Conservation (phyloP, 2,329 filamentous ascomycete genomes). For the Penicillium sp. region DNA sequence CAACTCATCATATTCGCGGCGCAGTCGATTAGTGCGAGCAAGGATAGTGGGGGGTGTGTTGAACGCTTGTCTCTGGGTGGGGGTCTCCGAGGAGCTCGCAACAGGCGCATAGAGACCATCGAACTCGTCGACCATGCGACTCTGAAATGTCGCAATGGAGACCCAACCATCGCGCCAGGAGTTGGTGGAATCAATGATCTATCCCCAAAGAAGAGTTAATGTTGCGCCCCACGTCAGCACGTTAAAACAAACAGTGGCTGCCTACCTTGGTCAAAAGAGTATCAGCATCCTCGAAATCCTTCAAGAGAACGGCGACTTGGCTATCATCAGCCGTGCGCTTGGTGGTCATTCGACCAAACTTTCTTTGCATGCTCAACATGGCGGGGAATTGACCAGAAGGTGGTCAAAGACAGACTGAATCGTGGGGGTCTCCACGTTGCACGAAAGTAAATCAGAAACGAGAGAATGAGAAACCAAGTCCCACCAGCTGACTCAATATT, state of each 20-base stretch:
- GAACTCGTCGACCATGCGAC: constrained; percentile 65
- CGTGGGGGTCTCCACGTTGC: too few species aligned
- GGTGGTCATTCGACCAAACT: constrained; percentile 67
- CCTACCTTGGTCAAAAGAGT: constrained; percentile 69
- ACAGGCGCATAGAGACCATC: constrained; percentile 76
- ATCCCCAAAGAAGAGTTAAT: neutral
- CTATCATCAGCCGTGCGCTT: constrained; percentile 72
- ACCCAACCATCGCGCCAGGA: constrained; percentile 79
- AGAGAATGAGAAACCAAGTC: neutral
- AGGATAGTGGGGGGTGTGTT: constrained; percentile 64
- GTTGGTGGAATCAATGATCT: constrained; percentile 75
- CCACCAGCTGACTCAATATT: neutral
- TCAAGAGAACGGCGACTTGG: constrained; percentile 70
- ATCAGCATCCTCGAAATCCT: constrained; percentile 79
- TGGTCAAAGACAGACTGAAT: neutral
- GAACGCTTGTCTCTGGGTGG: constrained; percentile 54
- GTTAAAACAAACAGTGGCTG: constrained; percentile 5
- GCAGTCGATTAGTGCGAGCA: constrained; percentile 63
- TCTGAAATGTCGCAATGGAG: constrained; percentile 67
- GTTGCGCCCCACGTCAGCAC: constrained; percentile 11
- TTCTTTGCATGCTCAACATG: constrained; percentile 62
- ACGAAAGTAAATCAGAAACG: neutral
- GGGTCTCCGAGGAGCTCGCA: constrained; percentile 61
- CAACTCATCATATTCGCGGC: constrained; percentile 67
- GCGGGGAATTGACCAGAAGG: constrained; percentile 7